A percentile compares a stretch with the other conserved stretches of the same genome.
Conservation (phyloP, 1,284 basidiomycete genomes). For the Ustilago lituana region DNA sequence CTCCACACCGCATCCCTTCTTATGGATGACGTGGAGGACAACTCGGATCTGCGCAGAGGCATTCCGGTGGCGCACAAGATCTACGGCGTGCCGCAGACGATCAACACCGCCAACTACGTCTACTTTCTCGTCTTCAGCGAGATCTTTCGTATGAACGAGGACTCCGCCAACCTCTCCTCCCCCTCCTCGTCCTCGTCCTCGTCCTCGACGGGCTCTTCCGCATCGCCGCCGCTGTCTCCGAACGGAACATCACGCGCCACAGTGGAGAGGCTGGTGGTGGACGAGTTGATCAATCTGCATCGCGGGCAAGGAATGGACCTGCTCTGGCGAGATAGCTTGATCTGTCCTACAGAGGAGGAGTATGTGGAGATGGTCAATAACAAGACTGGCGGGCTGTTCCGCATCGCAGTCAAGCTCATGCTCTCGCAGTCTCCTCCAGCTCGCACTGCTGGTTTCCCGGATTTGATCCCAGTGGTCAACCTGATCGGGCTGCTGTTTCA, state of each 20-base stretch:
- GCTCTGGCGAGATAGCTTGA: slow-evolving; percentile 89
- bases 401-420: slow-evolving; percentile 94
- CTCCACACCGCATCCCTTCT: slow-evolving; percentile 92
- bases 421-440: slow-evolving; percentile 73
- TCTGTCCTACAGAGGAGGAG: slow-evolving; percentile 92
- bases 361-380: slow-evolving; percentile 97
- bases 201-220: not conserved
- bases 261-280: slow-evolving; percentile 53
- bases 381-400: slow-evolving; percentile 95
- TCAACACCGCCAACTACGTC: slow-evolving; percentile 97
- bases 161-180: too few relatives aligned
- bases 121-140: slow-evolving; percentile 75
- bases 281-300: slow-evolving; percentile 86
- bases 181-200: too few relatives aligned
- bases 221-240: slow-evolving; percentile 14
- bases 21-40: slow-evolving; percentile 97
- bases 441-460: not conserved
- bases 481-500: slow-evolving; percentile 94
- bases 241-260: slow-evolving; percentile 6
- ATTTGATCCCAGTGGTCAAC: slow-evolving; percentile 82
- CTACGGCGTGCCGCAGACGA: slow-evolving; percentile 94
- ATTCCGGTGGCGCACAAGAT: slow-evolving; percentile 91
- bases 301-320: slow-evolving; percentile 95
- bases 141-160: slow-evolving; percentile 77
- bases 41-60: slow-evolving; percentile 86